Conservation (phyloP, 2,329 filamentous ascomycete genomes). For the Corynespora cassiicola region DNA sequence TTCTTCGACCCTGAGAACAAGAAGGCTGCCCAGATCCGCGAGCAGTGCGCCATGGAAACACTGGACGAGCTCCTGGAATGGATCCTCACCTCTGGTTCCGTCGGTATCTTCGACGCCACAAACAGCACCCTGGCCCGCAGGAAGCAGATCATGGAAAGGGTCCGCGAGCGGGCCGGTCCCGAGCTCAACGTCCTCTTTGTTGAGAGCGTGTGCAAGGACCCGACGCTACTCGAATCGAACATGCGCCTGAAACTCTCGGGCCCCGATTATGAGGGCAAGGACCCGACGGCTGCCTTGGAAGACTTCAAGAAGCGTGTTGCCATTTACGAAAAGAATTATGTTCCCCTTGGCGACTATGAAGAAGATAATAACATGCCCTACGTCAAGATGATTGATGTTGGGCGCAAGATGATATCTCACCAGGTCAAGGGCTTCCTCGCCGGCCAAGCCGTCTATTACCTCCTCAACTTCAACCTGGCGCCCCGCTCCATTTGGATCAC, state of each 20-base stretch:
- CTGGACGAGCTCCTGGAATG: conserved; percentile 92
- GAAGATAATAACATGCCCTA: conserved; percentile 92
- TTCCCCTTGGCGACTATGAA: conserved; percentile 88
- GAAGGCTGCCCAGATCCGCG: conserved; percentile 79
- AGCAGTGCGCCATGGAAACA: conserved; percentile 91
- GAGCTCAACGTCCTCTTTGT: conserved; percentile 91
- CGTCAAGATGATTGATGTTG: conserved; percentile 97
- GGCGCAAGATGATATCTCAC: conserved; percentile 89
- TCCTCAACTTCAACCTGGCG: conserved; percentile 95
- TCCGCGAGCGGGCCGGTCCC: conserved; percentile 82
- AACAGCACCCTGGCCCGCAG: conserved; percentile 92
- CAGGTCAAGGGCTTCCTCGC: conserved; percentile 91
- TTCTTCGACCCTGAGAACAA: conserved; percentile 95
- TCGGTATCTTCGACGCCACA: conserved; percentile 95
- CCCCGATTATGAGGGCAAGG: conserved; percentile 94
- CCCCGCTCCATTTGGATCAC: conserved; percentile 99
- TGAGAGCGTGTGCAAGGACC: conserved; percentile 89
- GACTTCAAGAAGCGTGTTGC: conserved; percentile 94
- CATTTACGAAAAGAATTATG: conserved; percentile 93
- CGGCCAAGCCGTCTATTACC: conserved; percentile 89
- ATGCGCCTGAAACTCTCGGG: conserved; percentile 97
- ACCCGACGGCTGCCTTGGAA: conserved; percentile 80
- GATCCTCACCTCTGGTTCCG: conserved; percentile 82
- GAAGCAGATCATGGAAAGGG: conserved; percentile 81
- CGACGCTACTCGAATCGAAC: conserved; percentile 86